phyloP scores from a whole-genome alignment of 495 filamentous ascomycete genomes.

The Filosporella fistucella region DNA sequence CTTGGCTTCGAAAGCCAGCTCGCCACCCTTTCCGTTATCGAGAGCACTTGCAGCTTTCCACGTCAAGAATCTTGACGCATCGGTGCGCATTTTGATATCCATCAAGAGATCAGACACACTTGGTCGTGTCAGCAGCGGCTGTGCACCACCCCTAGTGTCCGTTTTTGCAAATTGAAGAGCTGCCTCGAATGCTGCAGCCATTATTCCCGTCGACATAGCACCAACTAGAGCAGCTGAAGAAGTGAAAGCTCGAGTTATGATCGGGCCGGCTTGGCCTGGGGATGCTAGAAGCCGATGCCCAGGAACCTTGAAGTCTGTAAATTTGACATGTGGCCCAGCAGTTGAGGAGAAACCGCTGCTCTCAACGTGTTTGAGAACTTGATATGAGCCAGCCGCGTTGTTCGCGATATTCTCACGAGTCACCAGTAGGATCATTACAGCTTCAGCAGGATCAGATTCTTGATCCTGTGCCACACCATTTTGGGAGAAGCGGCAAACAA shows the following conservation, averaged over 20 bases:
- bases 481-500: conserved; percentile 42
- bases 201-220: conserved; percentile 48
- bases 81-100: conserved; percentile 48
- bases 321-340: conserved; percentile 41
- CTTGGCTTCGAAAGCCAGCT: conserved; percentile 46
- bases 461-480: conserved; percentile 17
- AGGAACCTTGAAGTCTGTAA: conserved; percentile 43
- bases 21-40: conserved; percentile 33
- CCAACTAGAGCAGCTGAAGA: conserved; percentile 42
- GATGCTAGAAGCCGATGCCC: conserved; percentile 37
- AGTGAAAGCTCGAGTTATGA: conserved; percentile 37
- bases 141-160: conserved; percentile 36
- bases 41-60: conserved; percentile 46
- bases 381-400: conserved; percentile 33
- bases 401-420: conserved; percentile 38
- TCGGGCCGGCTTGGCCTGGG: conserved; percentile 34
- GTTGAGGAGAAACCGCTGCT: conserved; percentile 40
- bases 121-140: conserved; percentile 41
- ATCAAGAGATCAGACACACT: conserved; percentile 46
- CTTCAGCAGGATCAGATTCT: conserved; percentile 28
- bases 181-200: conserved; percentile 48
- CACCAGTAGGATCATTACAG: conserved; percentile 43
- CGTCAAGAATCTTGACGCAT: conserved; percentile 43
- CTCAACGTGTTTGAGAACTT: conserved; percentile 36
- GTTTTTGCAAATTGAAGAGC: conserved; percentile 42